Evolutionary conservation across 2,329 filamentous ascomycete genomes (phyloP).

Genomic region (Plectosphaerella plurivora): DNA sequence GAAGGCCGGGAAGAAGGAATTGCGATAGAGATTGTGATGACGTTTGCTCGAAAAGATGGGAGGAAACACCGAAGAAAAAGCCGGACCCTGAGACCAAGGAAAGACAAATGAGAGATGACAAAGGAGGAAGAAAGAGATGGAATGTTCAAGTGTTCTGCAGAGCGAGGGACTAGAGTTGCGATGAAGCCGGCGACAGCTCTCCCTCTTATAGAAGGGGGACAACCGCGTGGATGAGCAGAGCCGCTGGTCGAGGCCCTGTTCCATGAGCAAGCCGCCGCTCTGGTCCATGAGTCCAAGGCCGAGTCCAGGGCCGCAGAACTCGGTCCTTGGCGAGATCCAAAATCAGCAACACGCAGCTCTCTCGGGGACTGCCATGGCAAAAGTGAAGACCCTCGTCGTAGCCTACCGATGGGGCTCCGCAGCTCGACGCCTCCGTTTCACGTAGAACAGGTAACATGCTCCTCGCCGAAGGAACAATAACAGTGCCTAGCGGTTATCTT

Average conservation of each 20-base stretch:
- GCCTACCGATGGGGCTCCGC: not conserved
- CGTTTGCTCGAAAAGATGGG: constrained; percentile 2
- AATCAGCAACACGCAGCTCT: constrained; percentile 1
- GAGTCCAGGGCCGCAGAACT: not conserved
- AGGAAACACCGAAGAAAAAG: constrained; percentile 3
- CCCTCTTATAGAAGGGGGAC: not conserved
- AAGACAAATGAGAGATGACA: constrained; percentile 2
- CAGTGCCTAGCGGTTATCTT: not conserved
- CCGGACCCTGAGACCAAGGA: not conserved
- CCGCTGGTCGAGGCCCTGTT: not conserved
- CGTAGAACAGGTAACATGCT: not conserved
- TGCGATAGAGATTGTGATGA: not conserved
- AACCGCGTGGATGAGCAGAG: too few relatives aligned
- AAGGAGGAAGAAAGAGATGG: constrained; percentile 1
- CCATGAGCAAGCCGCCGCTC: not conserved
- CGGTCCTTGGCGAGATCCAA: not conserved
- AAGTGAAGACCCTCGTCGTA: not conserved
- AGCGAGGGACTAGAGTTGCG: not conserved
- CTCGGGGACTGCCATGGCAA: not conserved
- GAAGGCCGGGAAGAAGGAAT: not conserved
- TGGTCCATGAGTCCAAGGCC: not conserved
- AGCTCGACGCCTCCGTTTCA: not conserved
- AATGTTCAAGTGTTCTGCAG: not conserved
- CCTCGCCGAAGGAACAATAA: not conserved
- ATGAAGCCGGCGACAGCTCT: not conserved